phyloP scores from a whole-genome alignment of 192 early-diverging fungal genomes.

The Coemansia erecta region DNA sequence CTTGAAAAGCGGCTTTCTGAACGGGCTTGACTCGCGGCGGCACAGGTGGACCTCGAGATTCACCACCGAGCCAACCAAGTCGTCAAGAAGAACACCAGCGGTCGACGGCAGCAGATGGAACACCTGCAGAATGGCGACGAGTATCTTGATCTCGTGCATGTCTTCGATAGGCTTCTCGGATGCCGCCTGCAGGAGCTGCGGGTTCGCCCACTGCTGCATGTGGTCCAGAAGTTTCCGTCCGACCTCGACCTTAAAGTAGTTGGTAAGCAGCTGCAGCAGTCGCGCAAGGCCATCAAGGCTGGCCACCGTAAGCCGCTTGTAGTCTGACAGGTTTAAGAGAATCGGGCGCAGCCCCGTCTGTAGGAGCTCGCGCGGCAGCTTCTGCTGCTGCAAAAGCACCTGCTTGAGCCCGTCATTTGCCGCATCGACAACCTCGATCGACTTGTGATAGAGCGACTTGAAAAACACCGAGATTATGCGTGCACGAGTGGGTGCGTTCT shows the following conservation, averaged over 20 bases:
- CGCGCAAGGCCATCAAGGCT: slow-evolving; percentile 93
- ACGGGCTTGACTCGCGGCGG: slow-evolving; percentile 88
- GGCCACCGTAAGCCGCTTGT: slow-evolving; percentile 88
- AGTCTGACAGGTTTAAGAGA: slow-evolving; percentile 90
- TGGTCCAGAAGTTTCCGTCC: slow-evolving; percentile 98
- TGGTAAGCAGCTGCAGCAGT: slow-evolving; percentile 87
- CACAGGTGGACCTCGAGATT: slow-evolving; percentile 81
- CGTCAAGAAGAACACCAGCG: slow-evolving; percentile 89
- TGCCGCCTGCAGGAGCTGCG: slow-evolving; percentile 74
- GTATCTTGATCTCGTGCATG: slow-evolving; percentile 89
- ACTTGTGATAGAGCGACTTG: slow-evolving; percentile 96
- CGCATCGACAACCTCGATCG: slow-evolving; percentile 90
- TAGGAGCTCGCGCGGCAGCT: slow-evolving; percentile 90
- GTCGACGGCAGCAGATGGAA: slow-evolving; percentile 90
- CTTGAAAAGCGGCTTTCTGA: slow-evolving; percentile 83
- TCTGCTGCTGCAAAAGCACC: slow-evolving; percentile 55
- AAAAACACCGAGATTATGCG: slow-evolving; percentile 98
- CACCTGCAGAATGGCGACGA: slow-evolving; percentile 91
- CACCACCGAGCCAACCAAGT: slow-evolving; percentile 83
- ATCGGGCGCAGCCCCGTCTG: slow-evolving; percentile 97
- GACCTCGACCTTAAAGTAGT: slow-evolving; percentile 98
- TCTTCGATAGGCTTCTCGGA: slow-evolving; percentile 83
- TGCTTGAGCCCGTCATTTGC: slow-evolving; percentile 91
- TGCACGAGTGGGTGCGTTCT: slow-evolving; percentile 74
- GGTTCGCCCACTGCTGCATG: slow-evolving; percentile 88